Percentiles rank a stretch among this genome's conserved stretches.
These are phyloP conservation scores for Phytophthora agathidicida DNA, from an alignment of 352 stramenopile species.

Conservation along the genomic window DNA sequence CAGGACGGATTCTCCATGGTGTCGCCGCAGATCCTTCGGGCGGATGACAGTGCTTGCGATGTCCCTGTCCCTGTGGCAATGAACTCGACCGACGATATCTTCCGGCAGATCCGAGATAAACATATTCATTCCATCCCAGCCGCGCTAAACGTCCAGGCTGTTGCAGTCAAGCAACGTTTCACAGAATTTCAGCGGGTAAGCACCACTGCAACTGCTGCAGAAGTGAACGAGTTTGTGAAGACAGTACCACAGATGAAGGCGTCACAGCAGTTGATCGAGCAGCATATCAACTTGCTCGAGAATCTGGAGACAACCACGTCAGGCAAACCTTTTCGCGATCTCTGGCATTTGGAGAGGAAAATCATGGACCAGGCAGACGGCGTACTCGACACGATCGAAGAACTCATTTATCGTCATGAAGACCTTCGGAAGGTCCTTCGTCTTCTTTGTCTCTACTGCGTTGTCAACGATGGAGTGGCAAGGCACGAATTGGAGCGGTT, in stretches of 20 bases:
- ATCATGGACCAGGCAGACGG: slow-evolving; percentile 63
- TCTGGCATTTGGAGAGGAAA: slow-evolving; percentile 70
- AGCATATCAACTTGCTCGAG: slow-evolving; percentile 70
- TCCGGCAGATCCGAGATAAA: slow-evolving; percentile 64
- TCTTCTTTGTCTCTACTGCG: slow-evolving; percentile 67
- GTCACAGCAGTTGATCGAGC: slow-evolving; percentile 57
- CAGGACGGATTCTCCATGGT: slow-evolving; percentile 60
- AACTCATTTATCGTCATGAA: slow-evolving; percentile 66
- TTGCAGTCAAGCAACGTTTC: slow-evolving; percentile 58
- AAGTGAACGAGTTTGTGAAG: slow-evolving; percentile 81
- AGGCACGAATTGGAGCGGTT: slow-evolving; percentile 43
- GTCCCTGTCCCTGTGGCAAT: slow-evolving; percentile 44
- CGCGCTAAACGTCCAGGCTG: slow-evolving; percentile 56
- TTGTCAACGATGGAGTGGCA: slow-evolving; percentile 53
- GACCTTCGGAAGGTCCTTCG: slow-evolving; percentile 59
- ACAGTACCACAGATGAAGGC: slow-evolving; percentile 64
- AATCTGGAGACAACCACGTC: slow-evolving; percentile 49
- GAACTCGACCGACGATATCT: slow-evolving; percentile 68
- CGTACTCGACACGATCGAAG: slow-evolving; percentile 49
- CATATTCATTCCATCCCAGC: slow-evolving; percentile 61
- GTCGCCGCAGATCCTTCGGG: slow-evolving; percentile 43
- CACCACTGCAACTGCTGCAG: slow-evolving; percentile 46
- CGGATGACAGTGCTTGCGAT: slow-evolving; percentile 38
- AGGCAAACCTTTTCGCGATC: slow-evolving; percentile 55
- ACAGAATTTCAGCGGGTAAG: slow-evolving; percentile 58